Base-by-base conservation (phyloP, 805 yeast genomes). In the Saccharomycopsis sp. region DNA sequence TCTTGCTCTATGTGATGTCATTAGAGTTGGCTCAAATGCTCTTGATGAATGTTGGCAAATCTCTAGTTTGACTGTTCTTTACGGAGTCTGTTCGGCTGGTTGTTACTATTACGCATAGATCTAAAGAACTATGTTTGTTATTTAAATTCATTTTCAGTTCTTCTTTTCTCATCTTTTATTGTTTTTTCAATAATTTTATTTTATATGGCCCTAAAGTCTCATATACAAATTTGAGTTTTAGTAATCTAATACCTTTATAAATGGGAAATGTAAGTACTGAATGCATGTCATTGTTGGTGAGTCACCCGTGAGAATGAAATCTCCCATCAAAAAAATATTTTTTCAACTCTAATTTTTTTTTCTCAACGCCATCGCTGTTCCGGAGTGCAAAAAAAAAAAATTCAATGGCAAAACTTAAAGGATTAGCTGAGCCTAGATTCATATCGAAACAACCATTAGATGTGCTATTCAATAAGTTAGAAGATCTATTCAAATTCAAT, bases 371-470 rank as follows among this genome's bases (percentile, higher is more conserved):
- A 27, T n/a, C n/a, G 31, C 31, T 27, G n/a, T n/a, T 27, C 31
- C 31, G n/a, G 11, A n/a, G 13, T n/a, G n/a, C n/a, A n/a, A n/a
- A 27, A 11, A 27, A 11, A 11, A 11, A 11, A n/a, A 27, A 27
- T 11, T n/a, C 35, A 31, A 31, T 14, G 17, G 20, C 35, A 5
- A 31, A 31, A 27, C 28, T 45, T 4, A 49, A 49, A 32, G 52
- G 52, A 3, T 31, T 49, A 4, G 52, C 57, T 13, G 48, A 48
- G 11, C 58, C 57, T 16, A 52, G 51, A 38, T 48, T 64, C 8
- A 41, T 47, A 9, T 55, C 66, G 38, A 54, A 57, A 4, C 56
- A 57, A 0, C 63, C 65, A 2, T 43, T 66, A 36, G 68, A 66
- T 9, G 48, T 50, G 40, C 48, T 63, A 8, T 65, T 66, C 38